Conservation (phyloP, 495 filamentous ascomycete species). For the Darksidea phi region DNA sequence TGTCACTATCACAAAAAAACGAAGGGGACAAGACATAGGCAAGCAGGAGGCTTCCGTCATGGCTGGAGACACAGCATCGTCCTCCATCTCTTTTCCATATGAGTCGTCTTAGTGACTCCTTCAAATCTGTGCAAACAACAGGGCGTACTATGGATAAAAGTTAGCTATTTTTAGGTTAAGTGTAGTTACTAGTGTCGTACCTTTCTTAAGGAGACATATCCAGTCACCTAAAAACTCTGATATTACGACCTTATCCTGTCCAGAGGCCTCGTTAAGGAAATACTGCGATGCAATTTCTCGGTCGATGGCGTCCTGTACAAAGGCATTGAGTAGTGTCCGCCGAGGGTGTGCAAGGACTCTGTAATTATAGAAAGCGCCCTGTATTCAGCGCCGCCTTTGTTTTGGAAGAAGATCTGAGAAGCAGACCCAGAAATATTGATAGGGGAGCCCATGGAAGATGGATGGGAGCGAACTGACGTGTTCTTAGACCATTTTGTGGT, state of each 20-base stretch:
- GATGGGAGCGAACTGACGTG: too few species aligned
- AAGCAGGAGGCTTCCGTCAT: constrained; percentile 8
- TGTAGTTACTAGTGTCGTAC: constrained; percentile 7
- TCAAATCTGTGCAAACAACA: constrained; percentile 14
- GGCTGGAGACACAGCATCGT: constrained; percentile 19
- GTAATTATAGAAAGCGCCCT: constrained; percentile 22
- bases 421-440: constrained; percentile 12
- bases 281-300: constrained; percentile 19
- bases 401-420: constrained; percentile 18
- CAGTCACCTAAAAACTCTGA: constrained; percentile 26
- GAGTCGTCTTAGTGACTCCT: constrained; percentile 3
- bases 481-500: too few species aligned
- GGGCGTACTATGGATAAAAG: constrained; percentile 17
- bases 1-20: constrained; percentile 14
- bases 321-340: constrained; percentile 19
- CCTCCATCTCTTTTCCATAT: constrained; percentile 29
- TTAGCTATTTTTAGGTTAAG: constrained; percentile 5
- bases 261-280: constrained; percentile 18
- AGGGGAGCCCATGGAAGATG: constrained; percentile 26
- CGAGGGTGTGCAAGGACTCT: constrained; percentile 24
- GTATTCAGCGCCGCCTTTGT: constrained; percentile 17
- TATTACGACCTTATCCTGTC: constrained; percentile 3
- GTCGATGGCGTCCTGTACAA: constrained; percentile 19
- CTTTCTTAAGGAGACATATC: constrained; percentile 17
- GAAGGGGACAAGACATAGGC: constrained; percentile 19